A percentile compares a stretch with the other conserved stretches of the same genome.
phyloP scores from a whole-genome alignment of 148 eudicot genomes.

The Limonium bicolor region DNA sequence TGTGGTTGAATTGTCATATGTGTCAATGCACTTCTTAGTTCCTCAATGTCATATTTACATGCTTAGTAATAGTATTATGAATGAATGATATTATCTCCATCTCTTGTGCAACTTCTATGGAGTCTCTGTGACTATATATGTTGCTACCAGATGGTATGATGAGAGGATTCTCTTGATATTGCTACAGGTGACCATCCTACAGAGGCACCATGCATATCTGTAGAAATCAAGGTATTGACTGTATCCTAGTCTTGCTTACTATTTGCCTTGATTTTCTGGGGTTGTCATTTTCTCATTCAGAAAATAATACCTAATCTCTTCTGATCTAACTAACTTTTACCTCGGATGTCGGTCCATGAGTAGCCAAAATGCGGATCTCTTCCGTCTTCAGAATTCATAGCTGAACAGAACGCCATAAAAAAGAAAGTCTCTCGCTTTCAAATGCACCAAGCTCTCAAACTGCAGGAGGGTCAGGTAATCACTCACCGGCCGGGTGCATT shows the following conservation, averaged over 20 bases:
- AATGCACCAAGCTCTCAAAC: conserved; percentile 76
- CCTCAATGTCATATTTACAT: too few species aligned
- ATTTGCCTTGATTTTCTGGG: not conserved
- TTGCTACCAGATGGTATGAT: too few species aligned
- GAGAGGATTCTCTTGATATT: too few species aligned
- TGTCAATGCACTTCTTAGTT: too few species aligned
- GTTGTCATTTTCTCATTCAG: conserved; percentile 2
- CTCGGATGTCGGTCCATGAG: too few species aligned
- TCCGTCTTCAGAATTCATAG: conserved; percentile 57
- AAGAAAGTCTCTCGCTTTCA: conserved; percentile 49
- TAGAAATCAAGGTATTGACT: conserved; percentile 53
- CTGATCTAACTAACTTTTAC: too few species aligned
- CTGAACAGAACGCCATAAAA: conserved; percentile 48
- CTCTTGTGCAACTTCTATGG: too few species aligned
- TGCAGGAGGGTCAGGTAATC: conserved; percentile 48
- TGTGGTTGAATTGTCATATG: too few species aligned
- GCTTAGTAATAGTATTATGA: too few species aligned
- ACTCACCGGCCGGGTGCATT: not conserved
- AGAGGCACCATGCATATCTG: conserved; percentile 35
- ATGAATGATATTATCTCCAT: too few species aligned
- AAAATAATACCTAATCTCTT: conserved; percentile 15
- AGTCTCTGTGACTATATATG: too few species aligned
- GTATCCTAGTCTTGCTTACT: not conserved
- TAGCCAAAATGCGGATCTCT: conserved; percentile 92
- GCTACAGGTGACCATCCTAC: conserved; percentile 25